These are phyloP conservation scores for Epichloe baconii DNA, from an alignment of 2,329 filamentous ascomycete species.

Conservation along the genomic window DNA sequence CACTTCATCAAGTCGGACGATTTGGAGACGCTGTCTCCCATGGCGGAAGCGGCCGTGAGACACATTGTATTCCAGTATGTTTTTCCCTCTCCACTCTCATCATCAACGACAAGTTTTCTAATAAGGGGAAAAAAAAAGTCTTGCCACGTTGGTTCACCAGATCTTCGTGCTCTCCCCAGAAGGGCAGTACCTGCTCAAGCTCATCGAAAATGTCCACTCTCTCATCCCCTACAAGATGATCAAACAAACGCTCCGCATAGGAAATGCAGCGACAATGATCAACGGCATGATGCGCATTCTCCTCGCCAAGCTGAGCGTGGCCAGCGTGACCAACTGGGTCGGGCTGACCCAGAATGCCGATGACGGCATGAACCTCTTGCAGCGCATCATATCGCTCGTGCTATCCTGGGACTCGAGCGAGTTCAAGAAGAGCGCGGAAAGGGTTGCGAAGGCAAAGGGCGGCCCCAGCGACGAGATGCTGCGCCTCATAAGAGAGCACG, in stretches of 20 bases:
- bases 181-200: slow-evolving; percentile 58
- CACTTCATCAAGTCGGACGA: slow-evolving; percentile 47
- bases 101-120: no score
- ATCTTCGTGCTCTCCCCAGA: slow-evolving; percentile 61
- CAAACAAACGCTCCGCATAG: slow-evolving; percentile 59
- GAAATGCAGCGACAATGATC: slow-evolving; percentile 74
- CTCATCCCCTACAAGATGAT: slow-evolving; percentile 60
- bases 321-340: slow-evolving; percentile 66
- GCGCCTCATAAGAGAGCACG: slow-evolving; percentile 44
- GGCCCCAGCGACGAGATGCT: slow-evolving; percentile 47
- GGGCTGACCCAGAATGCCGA: slow-evolving; percentile 57
- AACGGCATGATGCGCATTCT: slow-evolving; percentile 59
- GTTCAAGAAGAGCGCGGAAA: slow-evolving; percentile 51
- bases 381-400: slow-evolving; percentile 62
- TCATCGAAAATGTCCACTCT: slow-evolving; percentile 56
- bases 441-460: slow-evolving; percentile 49
- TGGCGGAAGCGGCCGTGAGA: slow-evolving; percentile 52
- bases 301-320: slow-evolving; percentile 65
- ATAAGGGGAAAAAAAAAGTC: slow-evolving; percentile 28
- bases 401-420: slow-evolving; percentile 61
- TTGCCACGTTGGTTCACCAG: slow-evolving; percentile 63
- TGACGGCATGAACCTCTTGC: slow-evolving; percentile 70
- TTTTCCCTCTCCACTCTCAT: no score
- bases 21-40: slow-evolving; percentile 48
- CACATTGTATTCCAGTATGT: slow-evolving; percentile 56